phyloP scores from a whole-genome alignment of 345 rosid species.

The Luvunga scandens region DNA sequence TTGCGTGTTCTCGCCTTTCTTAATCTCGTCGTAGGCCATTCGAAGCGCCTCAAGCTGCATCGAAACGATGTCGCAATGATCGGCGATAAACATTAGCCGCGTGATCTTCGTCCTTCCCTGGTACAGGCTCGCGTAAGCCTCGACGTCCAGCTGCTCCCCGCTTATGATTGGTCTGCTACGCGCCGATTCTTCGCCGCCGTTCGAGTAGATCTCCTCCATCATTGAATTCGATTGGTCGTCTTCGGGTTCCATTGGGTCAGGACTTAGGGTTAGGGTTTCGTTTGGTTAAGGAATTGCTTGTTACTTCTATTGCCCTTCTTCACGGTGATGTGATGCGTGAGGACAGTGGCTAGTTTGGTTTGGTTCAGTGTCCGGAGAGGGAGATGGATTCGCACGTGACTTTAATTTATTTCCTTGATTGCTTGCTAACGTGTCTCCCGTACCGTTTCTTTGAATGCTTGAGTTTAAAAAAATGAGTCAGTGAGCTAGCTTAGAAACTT shows the following conservation, averaged over 20 bases:
- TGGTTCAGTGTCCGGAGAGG: neutral
- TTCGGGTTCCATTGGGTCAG: constrained; percentile 60
- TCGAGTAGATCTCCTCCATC: constrained; percentile 61
- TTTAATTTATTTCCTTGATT: neutral
- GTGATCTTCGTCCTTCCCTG: constrained; percentile 81
- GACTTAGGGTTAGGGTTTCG: constrained; percentile 28
- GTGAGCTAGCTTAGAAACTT: neutral
- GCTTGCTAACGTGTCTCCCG: neutral
- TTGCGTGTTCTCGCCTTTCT: constrained; percentile 93
- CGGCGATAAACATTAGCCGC: constrained; percentile 80
- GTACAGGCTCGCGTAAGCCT: constrained; percentile 88
- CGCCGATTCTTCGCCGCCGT: constrained; percentile 52
- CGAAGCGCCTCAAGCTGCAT: constrained; percentile 84
- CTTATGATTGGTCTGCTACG: constrained; percentile 62
- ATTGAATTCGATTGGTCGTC: constrained; percentile 50
- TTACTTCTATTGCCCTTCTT: neutral
- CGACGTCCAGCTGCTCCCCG: constrained; percentile 90
- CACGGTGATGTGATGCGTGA: neutral
- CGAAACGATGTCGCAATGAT: constrained; percentile 56
- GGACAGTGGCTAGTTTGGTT: neutral
- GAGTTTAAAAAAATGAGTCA: too few species aligned
- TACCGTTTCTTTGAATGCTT: too few species aligned
- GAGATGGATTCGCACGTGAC: neutral
- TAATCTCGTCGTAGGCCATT: constrained; percentile 94
- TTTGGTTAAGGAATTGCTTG: neutral